phyloP scores from a whole-genome alignment of 2,329 filamentous ascomycete genomes.

The Monilinia laxa region DNA sequence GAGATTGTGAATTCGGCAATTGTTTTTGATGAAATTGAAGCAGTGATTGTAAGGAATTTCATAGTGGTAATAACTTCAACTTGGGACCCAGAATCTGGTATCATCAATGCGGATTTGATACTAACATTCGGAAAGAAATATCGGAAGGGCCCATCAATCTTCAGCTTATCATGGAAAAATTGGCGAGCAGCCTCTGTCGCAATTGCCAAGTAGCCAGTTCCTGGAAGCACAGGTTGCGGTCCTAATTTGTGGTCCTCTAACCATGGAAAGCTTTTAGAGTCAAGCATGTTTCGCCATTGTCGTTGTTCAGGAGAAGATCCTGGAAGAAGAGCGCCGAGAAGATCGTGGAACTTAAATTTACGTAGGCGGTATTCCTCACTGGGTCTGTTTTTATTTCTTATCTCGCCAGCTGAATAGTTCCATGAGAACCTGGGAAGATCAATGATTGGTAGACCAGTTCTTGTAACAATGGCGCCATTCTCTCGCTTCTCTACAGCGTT shows the following conservation, averaged over 20 bases:
- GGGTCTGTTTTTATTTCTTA: constrained; percentile 31
- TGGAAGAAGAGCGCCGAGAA: constrained; percentile 45
- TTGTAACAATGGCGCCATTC: not conserved
- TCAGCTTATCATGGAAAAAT: constrained; percentile 1
- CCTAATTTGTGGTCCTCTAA: constrained; percentile 53
- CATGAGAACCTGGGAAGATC: constrained; percentile 48
- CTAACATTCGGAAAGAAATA: constrained; percentile 15
- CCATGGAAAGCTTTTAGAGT: constrained; percentile 46
- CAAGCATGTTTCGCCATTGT: constrained; percentile 18
- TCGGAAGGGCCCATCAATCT: not conserved
- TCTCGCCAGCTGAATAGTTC: constrained; percentile 43
- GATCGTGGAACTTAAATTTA: constrained; percentile 49
- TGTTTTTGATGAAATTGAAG: constrained; percentile 16
- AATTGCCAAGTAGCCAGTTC: constrained; percentile 42
- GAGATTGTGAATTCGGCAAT: constrained; percentile 17
- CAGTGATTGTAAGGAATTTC: constrained; percentile 14
- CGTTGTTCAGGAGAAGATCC: constrained; percentile 41
- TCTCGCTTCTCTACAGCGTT: constrained; percentile 38
- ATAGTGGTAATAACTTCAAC: constrained; percentile 23
- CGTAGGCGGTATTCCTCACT: constrained; percentile 53
- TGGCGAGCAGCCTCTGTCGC: constrained; percentile 16
- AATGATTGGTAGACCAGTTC: constrained; percentile 1
- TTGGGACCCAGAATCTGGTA: constrained; percentile 9
- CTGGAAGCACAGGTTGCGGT: constrained; percentile 50
- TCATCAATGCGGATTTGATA: constrained; percentile 23